phyloP scores from a whole-genome alignment of 768 basidiomycete genomes.

The Cystofilobasidium bisporidii region DNA sequence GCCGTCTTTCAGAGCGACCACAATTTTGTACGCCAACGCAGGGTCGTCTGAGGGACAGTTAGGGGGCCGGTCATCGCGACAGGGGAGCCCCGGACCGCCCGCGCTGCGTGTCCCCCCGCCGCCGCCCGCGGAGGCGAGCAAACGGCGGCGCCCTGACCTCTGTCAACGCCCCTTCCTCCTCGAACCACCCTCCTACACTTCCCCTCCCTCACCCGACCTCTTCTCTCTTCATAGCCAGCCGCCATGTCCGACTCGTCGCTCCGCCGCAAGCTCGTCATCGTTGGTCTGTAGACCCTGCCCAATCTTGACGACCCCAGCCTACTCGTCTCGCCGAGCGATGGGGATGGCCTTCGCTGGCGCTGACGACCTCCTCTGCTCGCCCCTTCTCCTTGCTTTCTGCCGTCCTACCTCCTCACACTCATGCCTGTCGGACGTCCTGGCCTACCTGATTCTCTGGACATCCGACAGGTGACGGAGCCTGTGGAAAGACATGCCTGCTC shows the following conservation, averaged over 20 bases:
- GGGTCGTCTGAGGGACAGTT: no score
- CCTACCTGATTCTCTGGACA: not conserved
- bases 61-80: no score
- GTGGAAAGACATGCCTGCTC: conserved; percentile 52
- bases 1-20: no score
- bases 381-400: not conserved
- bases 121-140: no score
- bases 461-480: conserved; percentile 64
- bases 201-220: not conserved
- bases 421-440: not conserved
- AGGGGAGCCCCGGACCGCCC: no score
- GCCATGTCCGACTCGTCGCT: not conserved
- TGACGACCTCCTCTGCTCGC: not conserved
- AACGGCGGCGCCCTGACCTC: no score
- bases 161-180: no score
- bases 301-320: no score
- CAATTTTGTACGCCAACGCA: no score
- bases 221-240: not conserved
- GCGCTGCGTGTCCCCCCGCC: no score
- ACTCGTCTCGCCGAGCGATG: not conserved
- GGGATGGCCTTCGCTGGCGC: no score
- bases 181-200: not conserved
- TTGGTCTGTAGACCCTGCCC: not conserved
- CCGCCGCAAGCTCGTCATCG: conserved; percentile 1
- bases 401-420: no score